Evolutionary conservation across 2,329 filamentous ascomycete species (phyloP).

Genomic region (Colletotrichum brevisporum): DNA sequence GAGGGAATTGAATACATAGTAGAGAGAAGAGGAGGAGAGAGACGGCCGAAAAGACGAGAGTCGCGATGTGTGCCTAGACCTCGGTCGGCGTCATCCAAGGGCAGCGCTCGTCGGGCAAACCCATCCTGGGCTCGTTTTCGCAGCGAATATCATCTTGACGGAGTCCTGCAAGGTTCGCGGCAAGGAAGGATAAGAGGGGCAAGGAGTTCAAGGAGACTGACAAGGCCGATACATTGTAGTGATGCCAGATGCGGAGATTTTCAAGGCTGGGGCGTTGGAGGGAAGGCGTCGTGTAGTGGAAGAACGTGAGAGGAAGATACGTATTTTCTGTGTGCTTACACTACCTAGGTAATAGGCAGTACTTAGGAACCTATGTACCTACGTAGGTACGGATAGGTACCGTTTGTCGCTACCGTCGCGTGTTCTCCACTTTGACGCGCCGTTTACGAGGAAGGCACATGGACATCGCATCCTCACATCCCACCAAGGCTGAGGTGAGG

Average conservation of each 20-base stretch:
- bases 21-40: too few relatives aligned
- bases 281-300: too few relatives aligned
- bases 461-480: not conserved
- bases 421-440: slow-evolving; percentile 17
- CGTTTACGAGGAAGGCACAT: not conserved
- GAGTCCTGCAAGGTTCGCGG: slow-evolving; percentile 15
- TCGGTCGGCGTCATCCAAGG: slow-evolving; percentile 34
- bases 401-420: not conserved
- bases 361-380: too few relatives aligned
- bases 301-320: too few relatives aligned
- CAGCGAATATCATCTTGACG: slow-evolving; percentile 16
- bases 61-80: not conserved
- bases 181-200: not conserved
- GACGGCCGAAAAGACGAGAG: not conserved
- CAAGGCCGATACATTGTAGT: too few relatives aligned
- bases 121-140: slow-evolving; percentile 26
- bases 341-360: too few relatives aligned
- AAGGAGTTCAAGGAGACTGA: too few relatives aligned
- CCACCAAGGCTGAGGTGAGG: not conserved
- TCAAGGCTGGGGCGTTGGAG: too few relatives aligned
- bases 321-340: too few relatives aligned
- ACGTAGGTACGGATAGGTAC: not conserved
- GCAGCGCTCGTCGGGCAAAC: slow-evolving; percentile 21
- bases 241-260: too few relatives aligned
- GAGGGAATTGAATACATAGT: too few relatives aligned